A percentile compares a stretch with the other conserved stretches of the same genome.
phyloP scores from a whole-genome alignment of 306 rosid genomes.

The Crotalaria pallida region DNA sequence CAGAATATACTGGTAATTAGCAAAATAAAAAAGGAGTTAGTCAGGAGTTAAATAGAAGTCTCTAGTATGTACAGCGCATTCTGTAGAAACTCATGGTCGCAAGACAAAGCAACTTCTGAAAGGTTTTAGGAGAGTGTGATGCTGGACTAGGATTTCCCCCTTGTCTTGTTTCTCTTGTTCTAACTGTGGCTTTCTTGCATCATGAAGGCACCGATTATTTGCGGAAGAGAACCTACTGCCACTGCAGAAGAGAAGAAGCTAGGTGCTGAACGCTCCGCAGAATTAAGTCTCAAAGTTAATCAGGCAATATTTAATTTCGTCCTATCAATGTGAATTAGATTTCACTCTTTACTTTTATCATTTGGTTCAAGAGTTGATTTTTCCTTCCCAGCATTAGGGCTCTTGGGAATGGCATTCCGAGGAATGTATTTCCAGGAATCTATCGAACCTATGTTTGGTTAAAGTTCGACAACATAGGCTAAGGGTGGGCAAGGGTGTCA shows the following conservation, averaged over 20 bases:
- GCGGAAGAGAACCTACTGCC: conserved; percentile 94
- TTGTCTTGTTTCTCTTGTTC: conserved; percentile 21
- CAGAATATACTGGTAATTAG: not conserved
- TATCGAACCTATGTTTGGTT: not conserved
- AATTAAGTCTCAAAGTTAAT: conserved; percentile 80
- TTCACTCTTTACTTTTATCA: not conserved
- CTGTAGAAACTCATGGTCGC: not conserved
- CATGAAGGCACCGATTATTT: conserved; percentile 77
- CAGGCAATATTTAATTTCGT: conserved; percentile 43
- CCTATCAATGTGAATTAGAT: not conserved
- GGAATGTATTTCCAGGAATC: not conserved
- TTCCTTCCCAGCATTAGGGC: not conserved
- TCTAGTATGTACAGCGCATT: not conserved
- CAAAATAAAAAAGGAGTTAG: conserved; percentile 2
- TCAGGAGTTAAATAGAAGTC: not conserved
- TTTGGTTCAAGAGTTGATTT: not conserved
- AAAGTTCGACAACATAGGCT: not conserved
- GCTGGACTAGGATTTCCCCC: conserved; percentile 12
- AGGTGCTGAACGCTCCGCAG: conserved; percentile 73
- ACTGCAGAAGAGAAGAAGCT: conserved; percentile 76
- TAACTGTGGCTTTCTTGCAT: conserved; percentile 20
- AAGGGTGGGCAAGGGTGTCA: not conserved
- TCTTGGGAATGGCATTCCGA: not conserved
- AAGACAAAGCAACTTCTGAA: conserved; percentile 11
- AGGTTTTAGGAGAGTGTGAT: conserved; percentile 10